A percentile compares a stretch with the other conserved stretches of the same genome.
Evolutionary conservation across 2,329 filamentous ascomycete genomes (phyloP).

Genomic region (Clonostachys byssicola): DNA sequence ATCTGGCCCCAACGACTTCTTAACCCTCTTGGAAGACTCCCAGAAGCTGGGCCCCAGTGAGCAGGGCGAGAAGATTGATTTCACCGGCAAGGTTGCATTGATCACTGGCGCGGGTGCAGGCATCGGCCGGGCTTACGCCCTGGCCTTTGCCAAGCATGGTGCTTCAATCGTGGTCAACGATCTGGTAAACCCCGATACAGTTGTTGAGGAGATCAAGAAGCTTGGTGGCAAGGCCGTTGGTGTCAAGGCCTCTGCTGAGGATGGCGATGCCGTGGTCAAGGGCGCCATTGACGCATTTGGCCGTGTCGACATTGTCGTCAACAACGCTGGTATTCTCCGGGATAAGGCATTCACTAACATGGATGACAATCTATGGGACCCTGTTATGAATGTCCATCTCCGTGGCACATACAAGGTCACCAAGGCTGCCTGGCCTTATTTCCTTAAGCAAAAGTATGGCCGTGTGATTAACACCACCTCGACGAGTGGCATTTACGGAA

Average conservation of each 20-base stretch:
- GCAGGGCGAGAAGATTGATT: constrained; percentile 70
- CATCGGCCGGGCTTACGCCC: constrained; percentile 85
- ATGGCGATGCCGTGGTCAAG: constrained; percentile 89
- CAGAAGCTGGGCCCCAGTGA: constrained; percentile 72
- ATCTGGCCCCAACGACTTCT: constrained; percentile 80
- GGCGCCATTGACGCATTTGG: constrained; percentile 90
- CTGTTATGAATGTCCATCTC: constrained; percentile 88
- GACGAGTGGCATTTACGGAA: constrained; percentile 96
- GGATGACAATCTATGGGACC: constrained; percentile 90
- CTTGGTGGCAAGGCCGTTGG: constrained; percentile 84
- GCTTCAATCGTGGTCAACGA: constrained; percentile 93
- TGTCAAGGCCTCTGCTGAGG: constrained; percentile 89
- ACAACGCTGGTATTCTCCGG: constrained; percentile 96
- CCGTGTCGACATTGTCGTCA: constrained; percentile 90
- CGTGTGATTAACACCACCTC: constrained; percentile 96
- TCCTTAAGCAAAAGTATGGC: constrained; percentile 98
- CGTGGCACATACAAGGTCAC: constrained; percentile 94
- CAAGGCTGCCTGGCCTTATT: constrained; percentile 96
- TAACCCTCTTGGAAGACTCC: constrained; percentile 79
- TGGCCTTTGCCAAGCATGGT: constrained; percentile 82
- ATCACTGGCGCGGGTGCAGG: constrained; percentile 86
- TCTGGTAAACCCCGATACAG: constrained; percentile 83
- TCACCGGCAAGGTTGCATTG: constrained; percentile 79
- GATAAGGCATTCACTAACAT: constrained; percentile 99
- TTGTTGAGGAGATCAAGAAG: constrained; percentile 90